phyloP scores from a whole-genome alignment of 2,329 filamentous ascomycete species.

The Didymella exigua region DNA sequence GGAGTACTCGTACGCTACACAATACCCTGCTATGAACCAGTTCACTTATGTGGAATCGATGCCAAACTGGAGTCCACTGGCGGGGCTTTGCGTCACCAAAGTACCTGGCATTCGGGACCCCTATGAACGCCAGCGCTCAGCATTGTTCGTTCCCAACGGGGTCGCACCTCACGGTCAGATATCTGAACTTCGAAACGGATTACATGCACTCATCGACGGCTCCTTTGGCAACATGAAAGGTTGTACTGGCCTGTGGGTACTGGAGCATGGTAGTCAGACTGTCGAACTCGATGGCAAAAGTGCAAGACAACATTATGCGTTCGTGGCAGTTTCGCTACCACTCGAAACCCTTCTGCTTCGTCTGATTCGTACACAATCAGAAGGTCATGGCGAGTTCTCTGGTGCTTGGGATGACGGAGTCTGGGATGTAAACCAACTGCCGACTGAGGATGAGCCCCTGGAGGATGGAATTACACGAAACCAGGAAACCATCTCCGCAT shows the following conservation, averaged over 20 bases:
- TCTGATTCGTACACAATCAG: slow-evolving; percentile 30
- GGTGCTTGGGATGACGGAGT: slow-evolving; percentile 32
- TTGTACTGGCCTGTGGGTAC: slow-evolving; percentile 47
- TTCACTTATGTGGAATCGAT: slow-evolving; percentile 64
- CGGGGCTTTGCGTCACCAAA: slow-evolving; percentile 52
- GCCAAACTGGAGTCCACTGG: slow-evolving; percentile 64
- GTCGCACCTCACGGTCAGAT: slow-evolving; percentile 51
- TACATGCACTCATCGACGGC: slow-evolving; percentile 47
- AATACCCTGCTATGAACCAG: slow-evolving; percentile 52
- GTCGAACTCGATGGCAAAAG: slow-evolving; percentile 35
- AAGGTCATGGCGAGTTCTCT: slow-evolving; percentile 24
- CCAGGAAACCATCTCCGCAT: slow-evolving; percentile 42
- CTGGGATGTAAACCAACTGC: slow-evolving; percentile 36
- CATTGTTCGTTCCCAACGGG: slow-evolving; percentile 52
- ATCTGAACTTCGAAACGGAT: slow-evolving; percentile 51
- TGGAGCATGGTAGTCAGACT: slow-evolving; percentile 39
- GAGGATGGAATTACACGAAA: slow-evolving; percentile 36
- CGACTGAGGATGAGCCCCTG: slow-evolving; percentile 24
- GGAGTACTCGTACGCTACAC: slow-evolving; percentile 58
- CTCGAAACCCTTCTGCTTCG: slow-evolving; percentile 39
- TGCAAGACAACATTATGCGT: slow-evolving; percentile 37
- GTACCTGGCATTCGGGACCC: slow-evolving; percentile 27
- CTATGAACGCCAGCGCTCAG: slow-evolving; percentile 30
- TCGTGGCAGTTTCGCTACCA: slow-evolving; percentile 47
- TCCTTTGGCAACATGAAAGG: slow-evolving; percentile 40